Percentiles rank a stretch among this genome's conserved stretches.
phyloP scores from a whole-genome alignment of 176 grass and related monocot species.

The Oryza punctata region DNA sequence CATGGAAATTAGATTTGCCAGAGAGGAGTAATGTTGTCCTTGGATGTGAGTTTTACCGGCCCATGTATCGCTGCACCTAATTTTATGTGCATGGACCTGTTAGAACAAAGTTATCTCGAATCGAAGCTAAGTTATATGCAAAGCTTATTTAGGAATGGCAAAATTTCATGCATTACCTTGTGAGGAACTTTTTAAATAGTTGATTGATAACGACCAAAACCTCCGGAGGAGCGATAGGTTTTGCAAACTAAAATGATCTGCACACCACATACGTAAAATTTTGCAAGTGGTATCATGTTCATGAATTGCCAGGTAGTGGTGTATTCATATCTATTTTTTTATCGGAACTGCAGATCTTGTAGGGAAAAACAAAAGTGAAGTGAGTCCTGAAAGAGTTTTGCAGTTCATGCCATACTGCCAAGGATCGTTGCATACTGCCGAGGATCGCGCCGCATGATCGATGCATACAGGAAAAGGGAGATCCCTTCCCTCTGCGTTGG shows the following conservation, averaged over 20 bases:
- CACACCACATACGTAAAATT: neutral
- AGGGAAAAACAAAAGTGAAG: too few species aligned
- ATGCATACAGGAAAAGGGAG: too few species aligned
- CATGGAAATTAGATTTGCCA: slow-evolving; percentile 44
- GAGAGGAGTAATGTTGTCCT: slow-evolving; percentile 25
- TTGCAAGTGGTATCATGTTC: neutral
- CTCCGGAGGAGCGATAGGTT: neutral
- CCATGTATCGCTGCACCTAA: slow-evolving; percentile 31
- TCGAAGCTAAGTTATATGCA: slow-evolving; percentile 15
- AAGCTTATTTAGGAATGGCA: neutral
- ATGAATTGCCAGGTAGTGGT: neutral
- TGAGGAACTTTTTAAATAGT: neutral
- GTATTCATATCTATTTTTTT: neutral
- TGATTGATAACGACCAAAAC: neutral
- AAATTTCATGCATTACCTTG: neutral
- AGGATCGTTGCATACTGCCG: too few species aligned
- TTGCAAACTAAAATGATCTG: neutral
- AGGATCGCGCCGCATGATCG: too few species aligned
- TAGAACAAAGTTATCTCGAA: slow-evolving; percentile 32
- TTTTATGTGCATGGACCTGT: slow-evolving; percentile 43
- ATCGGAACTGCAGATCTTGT: too few species aligned
- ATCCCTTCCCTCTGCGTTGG: too few species aligned
- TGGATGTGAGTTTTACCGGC: slow-evolving; percentile 39
- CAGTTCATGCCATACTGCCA: too few species aligned
- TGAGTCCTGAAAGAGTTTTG: too few species aligned